Evolutionary conservation across 2,329 filamentous ascomycete species (phyloP).

Genomic region (Cytospora chrysosperma): DNA sequence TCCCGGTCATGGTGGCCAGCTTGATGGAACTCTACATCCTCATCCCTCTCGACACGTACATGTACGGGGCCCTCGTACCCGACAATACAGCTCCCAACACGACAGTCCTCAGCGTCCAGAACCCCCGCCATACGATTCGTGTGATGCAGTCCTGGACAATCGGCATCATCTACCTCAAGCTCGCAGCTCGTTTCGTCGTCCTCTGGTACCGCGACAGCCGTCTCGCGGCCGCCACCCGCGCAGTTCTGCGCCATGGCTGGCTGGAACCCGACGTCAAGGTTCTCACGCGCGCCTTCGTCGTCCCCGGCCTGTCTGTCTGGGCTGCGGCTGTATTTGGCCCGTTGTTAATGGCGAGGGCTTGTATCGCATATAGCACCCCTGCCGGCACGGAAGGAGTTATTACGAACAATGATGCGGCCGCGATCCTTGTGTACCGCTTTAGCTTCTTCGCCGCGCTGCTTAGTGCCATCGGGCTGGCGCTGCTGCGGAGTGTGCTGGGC

Average conservation of each 20-base stretch:
- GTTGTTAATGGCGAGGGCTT: conserved; percentile 53
- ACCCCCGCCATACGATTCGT: conserved; percentile 68
- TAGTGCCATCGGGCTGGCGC: conserved; percentile 44
- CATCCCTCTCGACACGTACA: conserved; percentile 81
- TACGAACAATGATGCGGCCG: conserved; percentile 30
- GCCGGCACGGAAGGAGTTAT: conserved; percentile 25
- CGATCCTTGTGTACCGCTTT: conserved; percentile 48
- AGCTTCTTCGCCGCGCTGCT: conserved; percentile 69
- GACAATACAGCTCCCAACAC: conserved; percentile 27
- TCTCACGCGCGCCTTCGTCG: conserved; percentile 81
- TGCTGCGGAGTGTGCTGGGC: conserved; percentile 52
- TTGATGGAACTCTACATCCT: conserved; percentile 86
- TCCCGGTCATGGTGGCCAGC: conserved; percentile 77
- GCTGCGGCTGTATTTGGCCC: conserved; percentile 63
- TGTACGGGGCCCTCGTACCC: conserved; percentile 41
- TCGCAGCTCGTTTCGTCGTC: conserved; percentile 68
- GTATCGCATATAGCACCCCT: conserved; percentile 42
- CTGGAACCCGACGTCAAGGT: conserved; percentile 74
- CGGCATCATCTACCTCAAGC: conserved; percentile 84
- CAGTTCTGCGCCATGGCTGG: conserved; percentile 73
- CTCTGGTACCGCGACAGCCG: conserved; percentile 68
- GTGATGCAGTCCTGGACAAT: conserved; percentile 93
- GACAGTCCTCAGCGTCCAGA: conserved; percentile 31
- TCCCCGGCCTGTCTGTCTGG: conserved; percentile 69
- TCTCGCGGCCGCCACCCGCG: conserved; percentile 70